phyloP scores from a whole-genome alignment of 345 rosid genomes.

The Cardamine occulta region DNA sequence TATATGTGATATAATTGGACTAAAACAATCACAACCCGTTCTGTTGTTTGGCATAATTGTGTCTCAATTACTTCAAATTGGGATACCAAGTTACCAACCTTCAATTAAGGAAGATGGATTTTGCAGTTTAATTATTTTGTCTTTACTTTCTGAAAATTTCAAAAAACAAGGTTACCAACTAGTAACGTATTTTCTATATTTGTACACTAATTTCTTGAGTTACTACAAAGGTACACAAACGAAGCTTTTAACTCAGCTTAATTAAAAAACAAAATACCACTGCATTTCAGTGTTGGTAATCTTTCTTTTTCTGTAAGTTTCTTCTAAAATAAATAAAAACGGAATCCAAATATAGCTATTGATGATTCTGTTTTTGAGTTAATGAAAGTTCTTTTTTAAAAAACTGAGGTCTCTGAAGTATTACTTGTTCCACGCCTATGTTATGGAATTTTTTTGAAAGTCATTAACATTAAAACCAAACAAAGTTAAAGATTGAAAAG shows the following conservation, averaged over 20 bases:
- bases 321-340: no score
- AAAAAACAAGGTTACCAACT: no score
- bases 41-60: not conserved
- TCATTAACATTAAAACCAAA: no score
- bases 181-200: no score
- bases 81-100: not conserved
- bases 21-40: constrained; percentile 3
- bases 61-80: not conserved
- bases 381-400: not conserved
- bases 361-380: not conserved
- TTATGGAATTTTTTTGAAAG: no score
- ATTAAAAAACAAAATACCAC: no score
- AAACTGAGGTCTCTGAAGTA: not conserved
- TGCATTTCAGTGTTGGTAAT: no score
- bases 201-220: not conserved
- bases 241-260: no score
- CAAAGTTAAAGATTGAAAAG: not conserved
- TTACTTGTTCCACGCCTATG: not conserved
- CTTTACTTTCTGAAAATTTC: not conserved
- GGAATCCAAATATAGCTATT: not conserved
- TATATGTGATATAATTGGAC: constrained; percentile 15
- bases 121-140: not conserved
- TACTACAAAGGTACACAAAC: no score
- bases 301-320: no score
- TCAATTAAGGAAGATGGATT: not conserved